Evolutionary conservation across 2,329 filamentous ascomycete genomes (phyloP).

Genomic region (Penicillium expansum): DNA sequence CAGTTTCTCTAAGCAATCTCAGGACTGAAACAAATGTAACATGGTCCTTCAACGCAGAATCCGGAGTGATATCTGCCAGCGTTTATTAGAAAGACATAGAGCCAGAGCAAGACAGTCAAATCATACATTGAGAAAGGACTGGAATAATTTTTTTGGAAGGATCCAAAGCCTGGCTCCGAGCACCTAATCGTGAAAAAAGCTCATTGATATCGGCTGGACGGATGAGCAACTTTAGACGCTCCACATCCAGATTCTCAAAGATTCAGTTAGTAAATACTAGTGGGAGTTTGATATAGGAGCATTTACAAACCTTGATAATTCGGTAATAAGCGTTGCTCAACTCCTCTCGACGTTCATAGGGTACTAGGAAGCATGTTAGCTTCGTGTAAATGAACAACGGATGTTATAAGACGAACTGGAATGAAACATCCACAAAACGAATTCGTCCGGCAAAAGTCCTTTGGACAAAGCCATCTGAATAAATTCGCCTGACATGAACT

Average conservation of each 20-base stretch:
- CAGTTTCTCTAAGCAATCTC: constrained; percentile 31
- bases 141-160: constrained; percentile 29
- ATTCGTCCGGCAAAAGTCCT: constrained; percentile 57
- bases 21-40: constrained; percentile 35
- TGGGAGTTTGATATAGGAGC: constrained; percentile 3
- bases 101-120: neutral
- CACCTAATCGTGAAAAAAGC: constrained; percentile 61
- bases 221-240: constrained; percentile 34
- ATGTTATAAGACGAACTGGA: constrained; percentile 27
- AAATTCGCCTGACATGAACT: constrained; percentile 61
- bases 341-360: constrained; percentile 54
- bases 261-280: constrained; percentile 11
- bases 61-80: constrained; percentile 11
- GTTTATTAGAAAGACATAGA: constrained; percentile 8
- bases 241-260: constrained; percentile 25
- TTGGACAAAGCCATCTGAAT: constrained; percentile 42
- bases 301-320: constrained; percentile 49
- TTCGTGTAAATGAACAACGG: neutral
- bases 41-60: constrained; percentile 16
- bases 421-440: constrained; percentile 62
- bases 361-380: constrained; percentile 39
- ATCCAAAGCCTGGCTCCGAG: constrained; percentile 47
- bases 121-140: constrained; percentile 26
- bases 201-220: constrained; percentile 45
- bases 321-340: constrained; percentile 61